These are phyloP conservation scores for Diplodia mutila DNA, from an alignment of 2,329 filamentous ascomycete genomes.

Conservation along the genomic window DNA sequence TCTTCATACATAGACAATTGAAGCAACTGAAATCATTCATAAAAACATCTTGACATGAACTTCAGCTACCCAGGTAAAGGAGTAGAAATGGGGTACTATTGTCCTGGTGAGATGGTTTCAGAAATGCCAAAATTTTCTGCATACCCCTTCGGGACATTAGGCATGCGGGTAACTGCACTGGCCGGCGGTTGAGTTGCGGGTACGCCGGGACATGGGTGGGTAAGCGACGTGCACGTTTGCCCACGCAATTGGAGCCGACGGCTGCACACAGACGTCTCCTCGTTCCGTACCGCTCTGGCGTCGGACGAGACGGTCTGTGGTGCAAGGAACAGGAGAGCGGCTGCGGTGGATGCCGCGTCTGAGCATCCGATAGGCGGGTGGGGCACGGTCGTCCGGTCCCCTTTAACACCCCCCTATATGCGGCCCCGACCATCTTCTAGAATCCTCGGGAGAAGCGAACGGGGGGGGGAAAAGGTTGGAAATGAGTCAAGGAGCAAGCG, in stretches of 20 bases:
- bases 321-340: conserved; percentile 1
- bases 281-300: conserved; percentile 15
- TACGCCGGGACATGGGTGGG: background rate
- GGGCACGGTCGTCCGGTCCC: background rate
- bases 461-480: background rate
- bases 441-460: background rate
- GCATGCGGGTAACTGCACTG: background rate
- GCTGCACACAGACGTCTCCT: background rate
- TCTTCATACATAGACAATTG: background rate
- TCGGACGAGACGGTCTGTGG: background rate
- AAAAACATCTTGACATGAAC: no score
- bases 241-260: conserved; percentile 7
- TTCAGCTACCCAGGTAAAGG: no score
- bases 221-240: conserved; percentile 2
- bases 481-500: background rate
- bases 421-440: conserved; percentile 5
- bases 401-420: background rate
- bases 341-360: conserved; percentile 10
- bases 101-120: no score
- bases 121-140: no score
- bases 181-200: background rate
- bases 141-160: no score
- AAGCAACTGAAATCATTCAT: background rate
- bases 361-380: background rate
- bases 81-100: no score